Base-by-base conservation (phyloP, 1,139 yeast species). In the Kluyveromyces sp. region DNA sequence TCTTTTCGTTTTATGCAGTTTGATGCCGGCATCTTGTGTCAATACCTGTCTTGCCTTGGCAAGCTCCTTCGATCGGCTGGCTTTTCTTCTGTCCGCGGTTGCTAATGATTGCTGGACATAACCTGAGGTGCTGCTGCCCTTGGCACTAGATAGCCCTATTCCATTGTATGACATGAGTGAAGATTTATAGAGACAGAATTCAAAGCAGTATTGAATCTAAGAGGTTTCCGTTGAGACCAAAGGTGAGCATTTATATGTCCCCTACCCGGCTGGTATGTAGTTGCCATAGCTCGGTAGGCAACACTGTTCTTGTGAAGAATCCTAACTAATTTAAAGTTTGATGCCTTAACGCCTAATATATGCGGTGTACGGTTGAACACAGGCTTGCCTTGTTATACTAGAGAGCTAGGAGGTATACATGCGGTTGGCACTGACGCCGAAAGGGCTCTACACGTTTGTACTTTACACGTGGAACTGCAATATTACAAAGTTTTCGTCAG, bases 91-190 rank as follows among this genome's bases (percentile, higher is more conserved):
- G 18, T 32, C 22, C n/a, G 43, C 45, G 17, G 43, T 38, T 1
- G 55, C 61, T 28, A 54, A 41, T 4, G 62, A 56, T 34, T 47
- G 46, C 43, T 58, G 60, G 3, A 60, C 46, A 39, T 56, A 58
- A 4, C 64, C 64, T 0, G 63, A 58, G 1, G 64, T 60, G n/a
- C 58, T 45, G 3, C 61, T 55, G 3, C 64, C 64, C 42, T 60
- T 60, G 3, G 64, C 63, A 38, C 55, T 52, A 22, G 51, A 47
- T 15, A 60, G 41, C 2, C 64, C 64, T n/a, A 60, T 48, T 16
- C 60, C 59, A 34, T 52, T 52, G 28, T 54, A 56, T 16, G 59
- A 55, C 61, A 55, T 55, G 16, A 8, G n/a, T n/a, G n/a, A n/a
- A n/a, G n/a, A n/a, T n/a, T 34, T 13, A 6, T 6, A 32, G 7